Evolutionary conservation across 768 basidiomycete species (phyloP).

Genomic region (Thelephora aurantiotincta): DNA sequence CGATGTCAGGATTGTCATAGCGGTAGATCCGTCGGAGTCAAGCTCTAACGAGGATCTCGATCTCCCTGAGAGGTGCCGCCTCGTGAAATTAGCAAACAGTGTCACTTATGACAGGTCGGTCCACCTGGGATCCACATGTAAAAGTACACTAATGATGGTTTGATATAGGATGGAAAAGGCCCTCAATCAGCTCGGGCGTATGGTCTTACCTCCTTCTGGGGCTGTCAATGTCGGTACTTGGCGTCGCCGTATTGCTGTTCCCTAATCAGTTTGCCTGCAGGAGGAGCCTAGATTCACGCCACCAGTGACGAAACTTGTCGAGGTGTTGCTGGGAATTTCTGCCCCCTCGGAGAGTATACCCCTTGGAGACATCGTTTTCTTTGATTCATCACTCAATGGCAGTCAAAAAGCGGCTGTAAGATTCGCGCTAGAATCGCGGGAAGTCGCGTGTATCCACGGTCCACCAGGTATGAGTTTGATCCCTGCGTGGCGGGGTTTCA

Average conservation of each 20-base stretch:
- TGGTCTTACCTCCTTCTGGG: conserved; percentile 13
- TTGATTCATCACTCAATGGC: conserved; percentile 63
- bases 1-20: conserved; percentile 69
- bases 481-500: too few relatives aligned
- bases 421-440: conserved; percentile 67
- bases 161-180: conserved; percentile 71
- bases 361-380: conserved; percentile 39
- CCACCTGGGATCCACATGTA: not conserved
- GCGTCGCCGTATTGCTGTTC: not conserved
- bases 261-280: conserved; percentile 4
- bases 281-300: conserved; percentile 28
- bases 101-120: conserved; percentile 76
- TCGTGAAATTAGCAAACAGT: conserved; percentile 85
- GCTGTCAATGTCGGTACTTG: conserved; percentile 5
- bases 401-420: conserved; percentile 76
- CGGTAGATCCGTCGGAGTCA: conserved; percentile 51
- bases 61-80: conserved; percentile 70
- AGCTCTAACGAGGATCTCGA: conserved; percentile 47
- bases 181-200: conserved; percentile 47
- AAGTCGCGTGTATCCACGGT: conserved; percentile 90
- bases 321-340: conserved; percentile 59
- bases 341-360: conserved; percentile 26
- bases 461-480: conserved; percentile 85
- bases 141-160: not conserved
- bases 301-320: conserved; percentile 36